These are phyloP conservation scores for Phlegmacium glaucopus DNA, from an alignment of 768 basidiomycete species.

Conservation along the genomic window DNA sequence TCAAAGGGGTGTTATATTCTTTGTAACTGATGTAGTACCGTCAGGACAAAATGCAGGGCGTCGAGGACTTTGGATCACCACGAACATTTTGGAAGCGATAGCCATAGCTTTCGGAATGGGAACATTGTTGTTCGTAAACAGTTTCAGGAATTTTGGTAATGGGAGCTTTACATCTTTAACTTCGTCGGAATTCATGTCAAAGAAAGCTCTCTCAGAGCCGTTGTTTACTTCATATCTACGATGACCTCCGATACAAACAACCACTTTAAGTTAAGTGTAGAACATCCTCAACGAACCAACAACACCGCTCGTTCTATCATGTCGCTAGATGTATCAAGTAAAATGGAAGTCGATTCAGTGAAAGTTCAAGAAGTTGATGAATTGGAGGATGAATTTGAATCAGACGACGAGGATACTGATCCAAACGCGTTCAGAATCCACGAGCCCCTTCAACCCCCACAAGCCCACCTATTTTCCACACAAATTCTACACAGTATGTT, in stretches of 20 bases:
- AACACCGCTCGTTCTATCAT: background rate
- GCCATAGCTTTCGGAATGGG: constrained; percentile 66
- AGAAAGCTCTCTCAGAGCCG: background rate
- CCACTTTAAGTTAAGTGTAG: too few relatives aligned
- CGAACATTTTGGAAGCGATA: constrained; percentile 67
- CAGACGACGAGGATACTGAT: constrained; percentile 5
- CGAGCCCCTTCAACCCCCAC: constrained; percentile 37
- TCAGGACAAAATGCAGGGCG: constrained; percentile 1
- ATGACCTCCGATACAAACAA: too few relatives aligned
- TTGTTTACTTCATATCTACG: too few relatives aligned
- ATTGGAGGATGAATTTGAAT: constrained; percentile 10
- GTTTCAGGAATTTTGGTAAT: constrained; percentile 63
- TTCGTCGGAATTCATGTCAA: background rate
- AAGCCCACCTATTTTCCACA: constrained; percentile 40
- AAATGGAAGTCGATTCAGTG: constrained; percentile 43
- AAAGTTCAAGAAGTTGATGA: constrained; percentile 42
- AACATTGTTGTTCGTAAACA: constrained; percentile 55
- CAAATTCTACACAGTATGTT: constrained; percentile 44
- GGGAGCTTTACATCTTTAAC: constrained; percentile 41
- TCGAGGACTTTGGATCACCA: background rate
- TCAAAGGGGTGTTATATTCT: constrained; percentile 56
- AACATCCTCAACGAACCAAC: too few relatives aligned
- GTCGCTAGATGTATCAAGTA: constrained; percentile 5
- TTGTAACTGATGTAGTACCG: constrained; percentile 55
- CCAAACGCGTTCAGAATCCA: constrained; percentile 40